These are phyloP conservation scores for Ustanciosporium gigantosporum DNA, from an alignment of 1,284 basidiomycete genomes.

Conservation along the genomic window DNA sequence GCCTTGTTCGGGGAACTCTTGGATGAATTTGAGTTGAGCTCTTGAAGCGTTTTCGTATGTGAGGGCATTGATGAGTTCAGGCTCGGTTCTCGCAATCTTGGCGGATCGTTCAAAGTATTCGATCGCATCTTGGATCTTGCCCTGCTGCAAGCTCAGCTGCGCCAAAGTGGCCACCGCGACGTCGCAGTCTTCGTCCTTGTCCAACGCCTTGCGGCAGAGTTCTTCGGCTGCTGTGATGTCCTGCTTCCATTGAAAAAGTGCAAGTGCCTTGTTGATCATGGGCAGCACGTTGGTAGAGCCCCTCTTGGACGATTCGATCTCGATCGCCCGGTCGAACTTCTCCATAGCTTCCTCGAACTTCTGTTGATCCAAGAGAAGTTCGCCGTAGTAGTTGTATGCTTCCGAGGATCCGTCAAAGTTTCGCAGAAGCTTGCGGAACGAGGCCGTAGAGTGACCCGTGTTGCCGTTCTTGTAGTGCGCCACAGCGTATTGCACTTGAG, in stretches of 20 bases:
- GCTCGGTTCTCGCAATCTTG: slow-evolving; percentile 85
- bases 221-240: slow-evolving; percentile 80
- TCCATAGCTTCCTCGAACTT: slow-evolving; percentile 88
- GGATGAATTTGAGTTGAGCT: slow-evolving; percentile 56
- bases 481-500: slow-evolving; percentile 94
- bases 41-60: slow-evolving; percentile 73
- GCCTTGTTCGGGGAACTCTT: slow-evolving; percentile 57
- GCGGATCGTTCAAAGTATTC: slow-evolving; percentile 83
- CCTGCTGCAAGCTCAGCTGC: slow-evolving; percentile 89
- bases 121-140: slow-evolving; percentile 83
- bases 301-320: slow-evolving; percentile 71
- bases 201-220: slow-evolving; percentile 84
- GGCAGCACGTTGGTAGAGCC: slow-evolving; percentile 64
- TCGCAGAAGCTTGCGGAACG: slow-evolving; percentile 69
- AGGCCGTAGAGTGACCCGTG: slow-evolving; percentile 79
- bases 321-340: slow-evolving; percentile 90
- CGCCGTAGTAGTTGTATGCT: slow-evolving; percentile 72
- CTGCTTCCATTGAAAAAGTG: slow-evolving; percentile 94
- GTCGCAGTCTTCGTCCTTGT: slow-evolving; percentile 85
- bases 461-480: slow-evolving; percentile 91
- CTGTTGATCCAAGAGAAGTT: slow-evolving; percentile 89
- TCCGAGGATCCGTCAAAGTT: slow-evolving; percentile 50
- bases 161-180: slow-evolving; percentile 94
- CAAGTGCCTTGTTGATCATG: slow-evolving; percentile 94
- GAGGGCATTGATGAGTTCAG: slow-evolving; percentile 83